Base-by-base conservation (phyloP, 2,329 filamentous ascomycete genomes). In the Sporothrix inflata region DNA sequence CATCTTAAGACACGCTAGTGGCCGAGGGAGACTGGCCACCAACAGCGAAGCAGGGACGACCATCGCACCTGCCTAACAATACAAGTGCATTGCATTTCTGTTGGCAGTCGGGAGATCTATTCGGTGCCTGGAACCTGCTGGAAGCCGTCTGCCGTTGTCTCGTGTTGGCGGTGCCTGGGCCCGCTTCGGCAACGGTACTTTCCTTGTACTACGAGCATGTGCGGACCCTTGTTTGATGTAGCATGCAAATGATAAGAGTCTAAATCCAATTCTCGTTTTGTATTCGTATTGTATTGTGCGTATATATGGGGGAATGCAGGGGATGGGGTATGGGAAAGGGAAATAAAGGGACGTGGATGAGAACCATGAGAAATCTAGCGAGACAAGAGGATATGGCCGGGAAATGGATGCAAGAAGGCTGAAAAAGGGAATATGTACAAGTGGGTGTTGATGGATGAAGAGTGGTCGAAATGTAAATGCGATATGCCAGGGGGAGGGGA, bases 311-410 rank as follows among this genome's bases (percentile, higher is more conserved):
- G 53, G 6, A 27, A 40, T 55, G 49, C 30, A 66, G 30, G 40
- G 34, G 51, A 40, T 40, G 30, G 34, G 66, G 51, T 40, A 55
- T 69, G 49, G 49, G 14, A 57, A 57, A 55, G 66, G 49, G 66
- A 19, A 27, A 67, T 49, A 49, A 47, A 67, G 42, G 63, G 63
- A 65, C 63, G 63, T 49, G 63, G 14, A 65, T 27, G 60, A 65
- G 21, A 24, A 65, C 30, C 61, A 27, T 30, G 61, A 24, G 38
- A 66, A 49, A 49, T 49, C 40, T 49, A 66, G 60, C 60, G 38
- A 60, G 30, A 42, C 14, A 60, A 42, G 21, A 34, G 51, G 40
- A 42, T 19, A 45, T 65, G 60, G 38, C 55, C 55, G 30, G 55
- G 30, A 2, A 53, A 24, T 34, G 30, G n/a, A 65, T 65, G 60